Percentiles rank a stretch among this genome's conserved stretches.
phyloP scores from a whole-genome alignment of 805 yeast genomes.

The Candida patagonica region DNA sequence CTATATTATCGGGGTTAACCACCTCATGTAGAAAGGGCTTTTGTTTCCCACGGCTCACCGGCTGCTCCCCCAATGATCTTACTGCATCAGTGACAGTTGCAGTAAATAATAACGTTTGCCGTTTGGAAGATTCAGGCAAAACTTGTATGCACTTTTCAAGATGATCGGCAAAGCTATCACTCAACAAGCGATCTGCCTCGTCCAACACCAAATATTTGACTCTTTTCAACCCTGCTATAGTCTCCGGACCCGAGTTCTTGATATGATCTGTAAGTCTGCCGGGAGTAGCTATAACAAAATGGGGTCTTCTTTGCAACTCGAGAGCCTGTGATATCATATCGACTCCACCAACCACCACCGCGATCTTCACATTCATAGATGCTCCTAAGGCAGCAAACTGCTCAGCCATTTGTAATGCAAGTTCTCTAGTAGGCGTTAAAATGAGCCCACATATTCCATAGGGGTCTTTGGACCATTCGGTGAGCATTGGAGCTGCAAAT shows the following conservation, averaged over 20 bases:
- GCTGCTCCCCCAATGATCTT: slow-evolving; percentile 60
- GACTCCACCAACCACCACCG: slow-evolving; percentile 89
- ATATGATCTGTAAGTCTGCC: slow-evolving; percentile 94
- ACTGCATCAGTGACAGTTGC: slow-evolving; percentile 96
- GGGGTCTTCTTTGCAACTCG: slow-evolving; percentile 74
- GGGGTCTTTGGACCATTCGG: slow-evolving; percentile 93
- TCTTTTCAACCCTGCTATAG: slow-evolving; percentile 66
- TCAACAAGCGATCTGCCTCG: slow-evolving; percentile 89
- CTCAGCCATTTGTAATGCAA: slow-evolving; percentile 94
- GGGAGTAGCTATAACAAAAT: slow-evolving; percentile 93
- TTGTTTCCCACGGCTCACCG: slow-evolving; percentile 44
- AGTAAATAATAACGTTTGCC: slow-evolving; percentile 88
- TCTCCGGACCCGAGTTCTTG: slow-evolving; percentile 79
- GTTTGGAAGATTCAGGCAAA: slow-evolving; percentile 57
- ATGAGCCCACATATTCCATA: slow-evolving; percentile 84
- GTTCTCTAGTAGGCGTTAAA: slow-evolving; percentile 80
- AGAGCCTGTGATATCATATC: slow-evolving; percentile 86
- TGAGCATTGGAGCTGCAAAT: slow-evolving; percentile 94
- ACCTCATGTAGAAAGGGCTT: slow-evolving; percentile 68
- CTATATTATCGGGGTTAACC: slow-evolving; percentile 56
- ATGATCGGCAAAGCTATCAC: slow-evolving; percentile 75
- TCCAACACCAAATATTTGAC: slow-evolving; percentile 79
- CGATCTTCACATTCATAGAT: slow-evolving; percentile 71
- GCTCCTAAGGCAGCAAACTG: slow-evolving; percentile 93
- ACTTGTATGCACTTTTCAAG: slow-evolving; percentile 60